Conservation (phyloP, 2,329 filamentous ascomycete genomes). For the Anisogramma anomala region DNA sequence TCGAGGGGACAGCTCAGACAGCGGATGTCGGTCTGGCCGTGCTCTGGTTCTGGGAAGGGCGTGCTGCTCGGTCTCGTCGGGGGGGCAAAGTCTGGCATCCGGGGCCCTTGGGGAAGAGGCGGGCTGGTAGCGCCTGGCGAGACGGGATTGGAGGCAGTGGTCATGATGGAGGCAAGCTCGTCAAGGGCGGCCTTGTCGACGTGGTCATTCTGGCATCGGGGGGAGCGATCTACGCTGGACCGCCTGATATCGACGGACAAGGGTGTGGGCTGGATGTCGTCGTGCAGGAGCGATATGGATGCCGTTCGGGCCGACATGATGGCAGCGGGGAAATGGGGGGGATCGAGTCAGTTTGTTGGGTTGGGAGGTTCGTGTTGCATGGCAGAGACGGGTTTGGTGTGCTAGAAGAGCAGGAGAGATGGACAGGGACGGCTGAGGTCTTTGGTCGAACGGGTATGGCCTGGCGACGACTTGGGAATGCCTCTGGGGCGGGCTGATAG, state of each 20-base stretch:
- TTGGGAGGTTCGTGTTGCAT: slow-evolving; percentile 10
- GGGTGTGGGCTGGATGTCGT: slow-evolving; percentile 17
- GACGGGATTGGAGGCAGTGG: slow-evolving; percentile 40
- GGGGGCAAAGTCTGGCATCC: slow-evolving; percentile 33
- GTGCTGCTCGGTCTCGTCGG: slow-evolving; percentile 48
- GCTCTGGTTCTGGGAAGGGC: slow-evolving; percentile 45
- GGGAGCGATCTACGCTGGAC: slow-evolving; percentile 14
- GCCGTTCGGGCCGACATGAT: slow-evolving; percentile 17
- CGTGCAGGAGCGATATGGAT: slow-evolving; percentile 16
- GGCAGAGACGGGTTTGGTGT: slow-evolving; percentile 1
- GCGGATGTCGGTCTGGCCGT: slow-evolving; percentile 32
- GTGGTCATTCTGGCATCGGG: slow-evolving; percentile 21
- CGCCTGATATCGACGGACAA: slow-evolving; percentile 21
- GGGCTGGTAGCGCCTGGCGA: slow-evolving; percentile 43
- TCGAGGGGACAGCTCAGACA: slow-evolving; percentile 29
- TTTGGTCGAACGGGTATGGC: not conserved
- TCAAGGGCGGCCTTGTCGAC: slow-evolving; percentile 29
- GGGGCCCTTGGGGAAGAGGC: slow-evolving; percentile 35
- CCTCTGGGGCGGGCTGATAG: no score
- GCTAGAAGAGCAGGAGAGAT: not conserved
- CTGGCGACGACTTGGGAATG: no score
- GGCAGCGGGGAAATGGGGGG: slow-evolving; percentile 6
- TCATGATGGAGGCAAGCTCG: slow-evolving; percentile 33
- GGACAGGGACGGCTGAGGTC: not conserved
- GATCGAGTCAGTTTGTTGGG: slow-evolving; percentile 8